A percentile compares a stretch with the other conserved stretches of the same genome.
These are phyloP conservation scores for Elsinoe necatrix DNA, from an alignment of 2,329 filamentous ascomycete genomes.

Conservation along the genomic window DNA sequence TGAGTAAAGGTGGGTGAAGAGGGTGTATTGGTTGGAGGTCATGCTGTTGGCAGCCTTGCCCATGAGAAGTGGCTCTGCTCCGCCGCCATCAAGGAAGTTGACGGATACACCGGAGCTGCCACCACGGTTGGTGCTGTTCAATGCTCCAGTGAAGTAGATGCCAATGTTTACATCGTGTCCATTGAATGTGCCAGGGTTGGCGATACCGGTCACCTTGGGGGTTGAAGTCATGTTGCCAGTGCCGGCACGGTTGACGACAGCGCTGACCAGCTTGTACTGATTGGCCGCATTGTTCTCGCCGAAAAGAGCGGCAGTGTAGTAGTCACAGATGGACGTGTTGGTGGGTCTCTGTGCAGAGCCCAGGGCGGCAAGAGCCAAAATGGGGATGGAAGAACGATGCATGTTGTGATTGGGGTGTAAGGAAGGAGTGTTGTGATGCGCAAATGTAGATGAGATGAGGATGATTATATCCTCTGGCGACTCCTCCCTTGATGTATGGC, in stretches of 20 bases:
- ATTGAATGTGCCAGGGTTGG: conserved; percentile 44
- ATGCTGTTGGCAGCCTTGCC: too few species aligned
- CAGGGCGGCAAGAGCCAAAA: conserved; percentile 21
- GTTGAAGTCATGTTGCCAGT: conserved; percentile 45
- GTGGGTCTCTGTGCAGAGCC: conserved; percentile 37
- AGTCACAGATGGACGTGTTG: conserved; percentile 51
- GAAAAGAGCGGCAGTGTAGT: conserved; percentile 53
- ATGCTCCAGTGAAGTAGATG: conserved; percentile 51
- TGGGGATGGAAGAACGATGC: conserved; percentile 11
- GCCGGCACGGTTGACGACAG: conserved; percentile 55
- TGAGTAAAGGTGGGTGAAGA: conserved; percentile 54
- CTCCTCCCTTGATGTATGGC: not conserved
- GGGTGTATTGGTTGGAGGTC: conserved; percentile 49
- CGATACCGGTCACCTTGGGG: conserved; percentile 46
- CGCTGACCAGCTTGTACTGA: conserved; percentile 48
- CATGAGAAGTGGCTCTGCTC: conserved; percentile 45
- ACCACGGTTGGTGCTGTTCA: conserved; percentile 47
- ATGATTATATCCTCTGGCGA: not conserved
- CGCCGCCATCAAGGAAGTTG: conserved; percentile 55
- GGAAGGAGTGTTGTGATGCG: not conserved
- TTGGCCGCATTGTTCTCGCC: conserved; percentile 52
- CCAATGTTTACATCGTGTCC: conserved; percentile 48
- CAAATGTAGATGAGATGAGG: not conserved
- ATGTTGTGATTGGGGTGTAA: conserved; percentile 5
- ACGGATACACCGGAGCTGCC: conserved; percentile 39